Base-by-base conservation (phyloP, 2,329 filamentous ascomycete genomes). In the Sarocladium brachiariae region DNA sequence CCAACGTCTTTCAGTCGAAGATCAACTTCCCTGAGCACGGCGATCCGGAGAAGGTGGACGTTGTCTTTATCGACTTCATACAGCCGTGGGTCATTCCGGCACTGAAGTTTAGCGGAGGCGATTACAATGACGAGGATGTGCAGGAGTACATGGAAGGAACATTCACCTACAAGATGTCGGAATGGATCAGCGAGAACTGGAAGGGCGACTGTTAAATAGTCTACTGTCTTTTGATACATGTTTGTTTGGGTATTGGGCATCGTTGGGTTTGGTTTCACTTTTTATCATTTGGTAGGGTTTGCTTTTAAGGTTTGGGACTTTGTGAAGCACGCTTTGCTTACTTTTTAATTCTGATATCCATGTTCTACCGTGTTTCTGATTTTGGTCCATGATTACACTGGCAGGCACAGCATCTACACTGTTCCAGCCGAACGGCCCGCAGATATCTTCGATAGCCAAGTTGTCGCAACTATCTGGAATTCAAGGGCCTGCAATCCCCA, bases 31-130 rank as follows among this genome's bases (percentile, higher is more conserved):
- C 83, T 2, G 59, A 67, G 9, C 69, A 65, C 5, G 74, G 63
- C 5, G 71, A 79, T 14, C 87, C 89, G 0, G 80, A 86, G 49
- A 84, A 69, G 1, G 89, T 99, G 1, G 92, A 97, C 64, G 65
- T 99, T 7, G 83, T 96, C 13, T 99, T 95, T 63, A 80, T 95
- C 52, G 90, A 95, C 63, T 99, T 96, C 65, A 83, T 97, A 31
- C 79, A 93, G 67, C 83, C 83, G 9, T 95, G 87, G 78, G 72
- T 97, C 34, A 67, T 95, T 16, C 70, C 86, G 10, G 90, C 89
- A 2, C 71, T 96, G 54, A 81, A 83, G 57, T 75, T 80, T 54
- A 70, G 69, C 23, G 80, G 80, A 0, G 74, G 73, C 1, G 71
- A 74, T 23, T 83, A 77, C 51, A 66, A 55, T 19, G 62, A 66